Evolutionary conservation across 2,329 filamentous ascomycete genomes (phyloP).

Genomic region (Epichloe coenophiala): DNA sequence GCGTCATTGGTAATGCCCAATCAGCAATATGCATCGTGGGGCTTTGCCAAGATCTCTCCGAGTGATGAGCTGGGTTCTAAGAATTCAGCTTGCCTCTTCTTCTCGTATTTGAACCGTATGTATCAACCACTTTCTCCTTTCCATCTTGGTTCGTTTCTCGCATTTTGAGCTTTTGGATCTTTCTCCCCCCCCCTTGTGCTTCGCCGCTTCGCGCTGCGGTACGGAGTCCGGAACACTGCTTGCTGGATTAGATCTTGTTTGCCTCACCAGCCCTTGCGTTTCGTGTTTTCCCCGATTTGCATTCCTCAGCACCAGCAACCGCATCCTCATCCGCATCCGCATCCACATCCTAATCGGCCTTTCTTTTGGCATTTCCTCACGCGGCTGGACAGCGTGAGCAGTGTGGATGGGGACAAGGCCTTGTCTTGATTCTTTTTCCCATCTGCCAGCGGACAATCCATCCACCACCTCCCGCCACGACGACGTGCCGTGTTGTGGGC

Average conservation of each 20-base stretch:
- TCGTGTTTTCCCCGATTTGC: not conserved
- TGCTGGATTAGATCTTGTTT: not conserved
- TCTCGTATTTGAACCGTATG: not conserved
- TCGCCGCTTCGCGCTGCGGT: no score
- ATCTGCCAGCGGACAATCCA: not conserved
- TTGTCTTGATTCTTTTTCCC: not conserved
- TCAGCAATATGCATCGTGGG: not conserved
- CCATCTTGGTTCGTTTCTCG: not conserved
- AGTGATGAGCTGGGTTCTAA: not conserved
- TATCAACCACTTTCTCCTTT: not conserved
- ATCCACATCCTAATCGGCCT: not conserved
- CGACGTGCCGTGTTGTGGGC: not conserved
- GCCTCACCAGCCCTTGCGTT: not conserved
- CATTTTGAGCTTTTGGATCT: not conserved
- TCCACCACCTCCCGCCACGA: not conserved
- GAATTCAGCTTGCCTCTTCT: not conserved
- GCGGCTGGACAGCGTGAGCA: conserved; percentile 2
- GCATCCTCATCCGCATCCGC: not conserved
- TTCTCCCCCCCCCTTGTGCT: not conserved
- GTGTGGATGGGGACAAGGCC: not conserved
- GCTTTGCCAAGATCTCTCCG: not conserved
- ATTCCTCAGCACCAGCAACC: not conserved
- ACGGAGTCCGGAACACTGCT: no score
- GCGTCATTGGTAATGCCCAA: not conserved
- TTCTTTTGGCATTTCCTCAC: conserved; percentile 3